phyloP scores from a whole-genome alignment of 2,329 filamentous ascomycete species.

The Aureobasidium musti region DNA sequence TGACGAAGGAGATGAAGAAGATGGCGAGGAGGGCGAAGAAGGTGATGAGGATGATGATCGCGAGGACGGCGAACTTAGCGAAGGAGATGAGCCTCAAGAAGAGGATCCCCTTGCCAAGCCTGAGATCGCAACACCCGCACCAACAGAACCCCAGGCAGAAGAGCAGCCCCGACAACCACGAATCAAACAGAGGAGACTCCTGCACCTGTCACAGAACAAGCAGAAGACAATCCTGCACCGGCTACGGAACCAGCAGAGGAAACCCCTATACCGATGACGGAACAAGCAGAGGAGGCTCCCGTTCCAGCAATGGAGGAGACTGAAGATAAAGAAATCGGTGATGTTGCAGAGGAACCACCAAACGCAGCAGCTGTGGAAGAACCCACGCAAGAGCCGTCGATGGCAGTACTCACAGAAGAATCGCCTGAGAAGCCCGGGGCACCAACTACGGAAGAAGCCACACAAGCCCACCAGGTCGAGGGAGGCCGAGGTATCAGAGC shows the following conservation, averaged over 20 bases:
- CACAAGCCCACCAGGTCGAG: neutral
- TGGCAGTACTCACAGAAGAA: neutral
- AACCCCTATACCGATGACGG: neutral
- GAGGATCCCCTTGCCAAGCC: neutral
- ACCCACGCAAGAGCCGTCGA: neutral
- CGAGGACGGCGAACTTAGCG: constrained; percentile 37
- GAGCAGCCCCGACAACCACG: neutral
- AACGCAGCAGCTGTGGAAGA: neutral
- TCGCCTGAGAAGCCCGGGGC: neutral
- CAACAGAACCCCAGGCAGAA: neutral
- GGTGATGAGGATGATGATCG: constrained; percentile 50
- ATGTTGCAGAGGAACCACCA: neutral
- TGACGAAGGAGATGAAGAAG: constrained; percentile 49
- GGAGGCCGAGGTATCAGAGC: neutral
- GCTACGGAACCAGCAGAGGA: neutral
- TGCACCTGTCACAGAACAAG: neutral
- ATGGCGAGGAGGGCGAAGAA: constrained; percentile 54
- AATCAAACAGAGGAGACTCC: neutral
- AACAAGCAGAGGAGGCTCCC: neutral
- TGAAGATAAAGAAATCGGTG: neutral
- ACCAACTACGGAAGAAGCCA: neutral
- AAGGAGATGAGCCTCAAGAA: constrained; percentile 19
- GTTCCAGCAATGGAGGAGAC: neutral
- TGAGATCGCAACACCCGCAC: neutral
- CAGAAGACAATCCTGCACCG: neutral